Percentiles rank a stretch among this genome's conserved stretches.
Conservation (phyloP, 345 rosid species). For the Diplotaxis tenuifolia region DNA sequence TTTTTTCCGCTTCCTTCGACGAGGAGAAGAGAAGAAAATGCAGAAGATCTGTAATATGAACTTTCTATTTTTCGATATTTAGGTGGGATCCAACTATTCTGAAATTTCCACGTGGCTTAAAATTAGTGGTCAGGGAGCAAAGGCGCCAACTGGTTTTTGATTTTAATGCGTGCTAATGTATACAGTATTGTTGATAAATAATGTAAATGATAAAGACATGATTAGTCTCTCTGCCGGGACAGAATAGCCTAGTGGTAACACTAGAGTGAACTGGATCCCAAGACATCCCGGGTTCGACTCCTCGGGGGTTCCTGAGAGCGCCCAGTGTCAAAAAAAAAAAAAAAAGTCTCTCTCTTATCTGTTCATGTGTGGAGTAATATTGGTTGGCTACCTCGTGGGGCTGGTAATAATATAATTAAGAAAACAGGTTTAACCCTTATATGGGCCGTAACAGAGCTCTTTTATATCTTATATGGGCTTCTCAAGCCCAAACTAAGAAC, state of each 20-base stretch:
- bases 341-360: no score
- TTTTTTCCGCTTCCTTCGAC: not conserved
- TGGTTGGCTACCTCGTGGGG: not conserved
- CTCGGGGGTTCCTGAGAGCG: no score
- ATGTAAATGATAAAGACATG: not conserved
- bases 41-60: not conserved
- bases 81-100: not conserved
- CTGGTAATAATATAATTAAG: not conserved
- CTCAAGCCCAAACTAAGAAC: not conserved
- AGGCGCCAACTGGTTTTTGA: not conserved
- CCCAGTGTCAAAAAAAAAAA: no score
- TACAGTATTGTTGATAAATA: not conserved
- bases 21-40: not conserved
- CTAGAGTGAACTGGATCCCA: no score
- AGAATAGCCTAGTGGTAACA: no score
- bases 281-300: no score
- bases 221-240: no score
- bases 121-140: not conserved
- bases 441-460: not conserved
- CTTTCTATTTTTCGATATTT: not conserved
- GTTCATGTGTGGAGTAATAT: not conserved
- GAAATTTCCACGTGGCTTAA: not conserved
- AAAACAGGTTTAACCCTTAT: not conserved
- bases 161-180: not conserved
- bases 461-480: not conserved